Percentiles rank a stretch among this genome's conserved stretches.
Evolutionary conservation across 179 eudicot species (phyloP).

Genomic region (Nepenthes alata): DNA sequence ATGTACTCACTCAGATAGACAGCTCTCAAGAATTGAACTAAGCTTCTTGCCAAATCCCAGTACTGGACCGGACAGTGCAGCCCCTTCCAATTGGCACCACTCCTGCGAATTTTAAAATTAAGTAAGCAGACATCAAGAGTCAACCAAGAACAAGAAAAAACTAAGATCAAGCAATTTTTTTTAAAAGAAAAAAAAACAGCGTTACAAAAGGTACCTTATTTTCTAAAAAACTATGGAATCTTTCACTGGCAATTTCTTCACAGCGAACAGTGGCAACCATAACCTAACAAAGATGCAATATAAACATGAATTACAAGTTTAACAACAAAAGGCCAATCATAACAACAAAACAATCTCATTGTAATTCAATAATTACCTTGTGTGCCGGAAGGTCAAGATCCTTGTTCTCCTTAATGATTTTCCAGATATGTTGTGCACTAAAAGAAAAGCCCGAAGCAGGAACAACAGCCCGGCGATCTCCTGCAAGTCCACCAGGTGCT

Average conservation of each 20-base stretch:
- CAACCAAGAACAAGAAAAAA: slow-evolving; percentile 1
- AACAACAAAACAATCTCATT: not conserved
- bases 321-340: too few relatives aligned
- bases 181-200: not conserved
- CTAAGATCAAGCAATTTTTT: not conserved
- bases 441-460: slow-evolving; percentile 97
- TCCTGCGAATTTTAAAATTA: slow-evolving; percentile 28
- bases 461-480: slow-evolving; percentile 91
- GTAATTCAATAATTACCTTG: slow-evolving; percentile 38
- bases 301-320: too few relatives aligned
- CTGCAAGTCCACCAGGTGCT: slow-evolving; percentile 99
- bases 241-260: slow-evolving; percentile 94
- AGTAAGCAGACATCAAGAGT: not conserved
- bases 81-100: slow-evolving; percentile 57
- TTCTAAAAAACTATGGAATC: slow-evolving; percentile 39
- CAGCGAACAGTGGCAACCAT: slow-evolving; percentile 99
- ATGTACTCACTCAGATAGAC: slow-evolving; percentile 44
- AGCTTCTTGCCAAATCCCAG: slow-evolving; percentile 59
- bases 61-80: slow-evolving; percentile 31
- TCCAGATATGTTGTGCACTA: slow-evolving; percentile 89
- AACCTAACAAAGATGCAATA: slow-evolving; percentile 36
- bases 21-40: slow-evolving; percentile 35
- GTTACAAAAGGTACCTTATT: slow-evolving; percentile 47
- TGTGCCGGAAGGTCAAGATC: slow-evolving; percentile 99
- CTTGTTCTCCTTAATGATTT: slow-evolving; percentile 84